Conservation (phyloP, 805 yeast genomes). For the Sungouiella thailandica region DNA sequence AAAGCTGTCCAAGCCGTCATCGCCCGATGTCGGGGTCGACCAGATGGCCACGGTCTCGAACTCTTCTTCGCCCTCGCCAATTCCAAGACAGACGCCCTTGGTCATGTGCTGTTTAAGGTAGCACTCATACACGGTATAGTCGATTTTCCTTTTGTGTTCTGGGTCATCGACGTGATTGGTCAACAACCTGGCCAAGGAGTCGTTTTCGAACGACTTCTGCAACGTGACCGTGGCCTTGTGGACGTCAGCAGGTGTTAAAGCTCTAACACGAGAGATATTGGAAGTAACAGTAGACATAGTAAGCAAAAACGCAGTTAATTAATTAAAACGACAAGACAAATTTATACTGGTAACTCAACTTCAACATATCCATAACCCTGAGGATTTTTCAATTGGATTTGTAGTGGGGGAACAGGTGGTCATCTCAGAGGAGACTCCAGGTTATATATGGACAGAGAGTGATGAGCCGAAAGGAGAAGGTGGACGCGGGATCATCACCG, state of each 20-base stretch:
- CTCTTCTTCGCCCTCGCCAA: slow-evolving; percentile 37
- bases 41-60: slow-evolving; percentile 55
- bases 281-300: slow-evolving; percentile 1
- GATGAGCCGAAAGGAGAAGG: too few relatives aligned
- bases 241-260: slow-evolving; percentile 14
- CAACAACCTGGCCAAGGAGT: slow-evolving; percentile 27
- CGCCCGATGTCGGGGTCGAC: slow-evolving; percentile 42
- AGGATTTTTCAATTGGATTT: too few relatives aligned
- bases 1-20: slow-evolving; percentile 41
- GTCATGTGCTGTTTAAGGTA: slow-evolving; percentile 47
- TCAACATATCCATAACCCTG: slow-evolving; percentile 18
- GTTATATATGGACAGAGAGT: too few relatives aligned
- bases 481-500: too few relatives aligned
- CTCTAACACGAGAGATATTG: slow-evolving; percentile 4
- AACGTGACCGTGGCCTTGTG: slow-evolving; percentile 36
- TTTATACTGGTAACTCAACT: slow-evolving; percentile 18
- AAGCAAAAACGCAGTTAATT: not conserved
- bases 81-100: slow-evolving; percentile 46
- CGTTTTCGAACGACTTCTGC: slow-evolving; percentile 30
- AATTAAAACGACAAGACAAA: slow-evolving; percentile 14
- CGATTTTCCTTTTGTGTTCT: slow-evolving; percentile 6
- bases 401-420: too few relatives aligned
- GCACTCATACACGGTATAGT: slow-evolving; percentile 39
- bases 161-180: slow-evolving; percentile 11
- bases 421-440: too few relatives aligned